A percentile compares a stretch with the other conserved stretches of the same genome.
These are phyloP conservation scores for Cladosporium halotolerans DNA, from an alignment of 2,329 filamentous ascomycete genomes.

Conservation along the genomic window DNA sequence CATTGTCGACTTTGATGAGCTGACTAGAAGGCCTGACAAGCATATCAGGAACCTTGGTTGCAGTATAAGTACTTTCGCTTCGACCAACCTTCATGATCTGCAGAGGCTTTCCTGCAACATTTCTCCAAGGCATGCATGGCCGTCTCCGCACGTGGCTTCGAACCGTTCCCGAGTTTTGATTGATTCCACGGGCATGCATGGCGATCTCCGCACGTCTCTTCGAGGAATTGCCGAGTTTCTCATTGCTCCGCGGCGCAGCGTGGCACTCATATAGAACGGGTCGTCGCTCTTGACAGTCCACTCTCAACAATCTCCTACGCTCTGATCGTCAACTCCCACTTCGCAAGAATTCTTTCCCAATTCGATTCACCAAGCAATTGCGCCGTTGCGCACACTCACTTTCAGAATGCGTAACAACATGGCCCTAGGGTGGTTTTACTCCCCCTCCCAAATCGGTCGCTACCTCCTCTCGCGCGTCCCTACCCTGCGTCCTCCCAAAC, in stretches of 20 bases:
- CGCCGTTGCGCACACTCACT: neutral
- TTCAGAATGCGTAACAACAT: neutral
- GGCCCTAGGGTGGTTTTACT: conserved; percentile 22
- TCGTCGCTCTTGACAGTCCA: neutral
- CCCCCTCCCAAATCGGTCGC: conserved; percentile 14
- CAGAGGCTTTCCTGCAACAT: too few species aligned
- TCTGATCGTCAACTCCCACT: neutral
- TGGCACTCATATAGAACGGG: neutral
- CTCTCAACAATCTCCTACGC: neutral
- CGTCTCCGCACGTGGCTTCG: too few species aligned
- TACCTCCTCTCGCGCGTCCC: conserved; percentile 18
- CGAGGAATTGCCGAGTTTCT: neutral
- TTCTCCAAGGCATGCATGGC: too few species aligned
- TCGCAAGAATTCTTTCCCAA: neutral
- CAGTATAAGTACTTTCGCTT: too few species aligned
- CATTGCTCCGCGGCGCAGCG: too few species aligned
- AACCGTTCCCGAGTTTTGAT: too few species aligned
- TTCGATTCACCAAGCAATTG: neutral
- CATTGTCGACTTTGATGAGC: too few species aligned
- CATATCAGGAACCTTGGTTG: too few species aligned
- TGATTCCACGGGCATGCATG: neutral
- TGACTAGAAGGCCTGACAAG: too few species aligned
- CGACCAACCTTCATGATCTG: too few species aligned
- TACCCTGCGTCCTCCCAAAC: conserved; percentile 14
- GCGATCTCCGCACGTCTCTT: neutral